Evolutionary conservation across 805 yeast species (phyloP), one percentile per base, ranked within the genome.

Genomic region (Yarrowia hollandica): DNA sequence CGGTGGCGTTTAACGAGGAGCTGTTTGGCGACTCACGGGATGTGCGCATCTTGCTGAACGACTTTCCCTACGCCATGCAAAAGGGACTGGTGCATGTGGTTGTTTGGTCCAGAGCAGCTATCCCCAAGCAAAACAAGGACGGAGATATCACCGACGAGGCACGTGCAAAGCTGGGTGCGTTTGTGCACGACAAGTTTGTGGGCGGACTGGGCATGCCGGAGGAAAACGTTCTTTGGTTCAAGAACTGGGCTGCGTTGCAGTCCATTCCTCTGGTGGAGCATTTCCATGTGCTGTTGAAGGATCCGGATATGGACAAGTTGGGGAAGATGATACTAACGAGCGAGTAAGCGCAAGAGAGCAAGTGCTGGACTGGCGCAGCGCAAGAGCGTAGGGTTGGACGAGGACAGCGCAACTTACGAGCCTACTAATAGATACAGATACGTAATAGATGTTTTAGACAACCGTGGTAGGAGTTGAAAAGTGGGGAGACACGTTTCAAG

Each of bases 261-360:
- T 78, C 82, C 62, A 81, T 82, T 5, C 77, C 77, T 55, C 75
- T 78, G 19, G 72, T 82, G 37, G 82, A 83, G 64, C 86, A 82
- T 65, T 75, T 82, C 60, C 86, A 82, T 66, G 80, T 82, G 1
- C 66, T 82, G 39, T 5, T 48, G 31, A 48, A 11, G 30, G 14
- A 48, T 15, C 55, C 55, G 11, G 39, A 48, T 8, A 15, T 48
- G 55, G 39, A 23, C 11, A 33, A 12, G n/a, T 19, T 48, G 22
- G 15, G 15, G 4, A 12, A 33, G 23, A n/a, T 48, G 39, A 23
- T n/a, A n/a, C 16, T 12, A 31, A n/a, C 34, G 6, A 25, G 28
- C n/a, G n/a, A n/a, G n/a, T n/a, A n/a, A n/a, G n/a, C n/a, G n/a
- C n/a, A n/a, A n/a, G n/a, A n/a, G n/a, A n/a, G n/a, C n/a, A n/a